Evolutionary conservation across 257 asterid species (phyloP).

Genomic region (Handroanthus guayacan): DNA sequence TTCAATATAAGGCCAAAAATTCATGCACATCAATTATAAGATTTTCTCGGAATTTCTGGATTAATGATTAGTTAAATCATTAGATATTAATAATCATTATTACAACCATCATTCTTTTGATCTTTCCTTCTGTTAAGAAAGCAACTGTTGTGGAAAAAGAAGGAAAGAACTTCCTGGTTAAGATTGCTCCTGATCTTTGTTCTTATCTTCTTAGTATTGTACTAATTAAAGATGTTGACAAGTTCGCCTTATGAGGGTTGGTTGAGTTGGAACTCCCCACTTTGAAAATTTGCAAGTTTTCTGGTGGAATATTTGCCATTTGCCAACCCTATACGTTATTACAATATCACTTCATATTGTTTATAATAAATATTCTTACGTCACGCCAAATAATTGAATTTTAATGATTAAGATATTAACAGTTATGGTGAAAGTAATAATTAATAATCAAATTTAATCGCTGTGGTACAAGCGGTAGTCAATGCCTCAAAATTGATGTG

Average conservation of each 20-base stretch:
- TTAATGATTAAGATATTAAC: no score
- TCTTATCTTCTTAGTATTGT: slow-evolving; percentile 22
- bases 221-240: slow-evolving; percentile 28
- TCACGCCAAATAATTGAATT: no score
- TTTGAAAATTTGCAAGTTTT: slow-evolving; percentile 16
- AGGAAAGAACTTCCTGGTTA: slow-evolving; percentile 37
- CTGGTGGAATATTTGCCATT: slow-evolving; percentile 38
- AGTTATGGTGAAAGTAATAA: no score
- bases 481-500: no score
- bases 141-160: slow-evolving; percentile 28
- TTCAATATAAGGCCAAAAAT: slow-evolving; percentile 20
- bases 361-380: no score
- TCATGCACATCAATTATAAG: background rate
- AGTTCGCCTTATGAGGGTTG: slow-evolving; percentile 24
- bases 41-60: slow-evolving; percentile 27
- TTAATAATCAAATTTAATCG: no score
- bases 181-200: slow-evolving; percentile 27
- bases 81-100: slow-evolving; percentile 22
- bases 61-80: slow-evolving; percentile 33
- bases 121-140: slow-evolving; percentile 28
- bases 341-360: no score
- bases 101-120: background rate
- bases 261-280: slow-evolving; percentile 36
- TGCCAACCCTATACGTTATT: slow-evolving; percentile 31
- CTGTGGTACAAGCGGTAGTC: no score